phyloP scores from a whole-genome alignment of 2,329 filamentous ascomycete species.

The Trichoderma brevicompactum region DNA sequence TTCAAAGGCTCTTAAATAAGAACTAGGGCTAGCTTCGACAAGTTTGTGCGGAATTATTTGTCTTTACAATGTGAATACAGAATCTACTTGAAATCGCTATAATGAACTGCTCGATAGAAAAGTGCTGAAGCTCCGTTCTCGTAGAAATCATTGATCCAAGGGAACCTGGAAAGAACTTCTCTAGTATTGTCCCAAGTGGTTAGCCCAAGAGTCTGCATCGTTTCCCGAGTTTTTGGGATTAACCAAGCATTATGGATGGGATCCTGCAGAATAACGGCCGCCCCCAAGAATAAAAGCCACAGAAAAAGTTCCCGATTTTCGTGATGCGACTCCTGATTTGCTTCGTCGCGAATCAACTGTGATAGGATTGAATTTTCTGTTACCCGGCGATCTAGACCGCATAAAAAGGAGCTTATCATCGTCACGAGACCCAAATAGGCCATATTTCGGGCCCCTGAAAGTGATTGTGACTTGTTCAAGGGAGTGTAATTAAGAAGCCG shows the following conservation, averaged over 20 bases:
- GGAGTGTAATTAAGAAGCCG: constrained; percentile 1
- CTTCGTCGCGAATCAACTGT: neutral
- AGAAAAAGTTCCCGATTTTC: neutral
- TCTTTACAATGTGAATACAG: neutral
- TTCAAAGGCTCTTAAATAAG: neutral
- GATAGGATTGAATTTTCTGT: neutral
- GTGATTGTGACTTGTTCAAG: neutral
- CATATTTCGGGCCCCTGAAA: neutral
- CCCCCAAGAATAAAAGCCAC: constrained; percentile 4
- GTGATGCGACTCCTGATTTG: neutral
- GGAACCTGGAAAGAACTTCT: neutral
- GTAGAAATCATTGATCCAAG: constrained; percentile 6
- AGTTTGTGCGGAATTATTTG: neutral
- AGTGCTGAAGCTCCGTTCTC: neutral
- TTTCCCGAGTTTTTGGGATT: neutral
- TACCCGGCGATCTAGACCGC: constrained; percentile 1
- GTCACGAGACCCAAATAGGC: neutral
- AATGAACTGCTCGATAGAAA: neutral
- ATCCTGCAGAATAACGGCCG: neutral
- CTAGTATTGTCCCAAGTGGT: neutral
- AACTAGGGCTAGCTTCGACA: neutral
- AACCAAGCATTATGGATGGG: neutral
- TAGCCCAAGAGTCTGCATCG: neutral
- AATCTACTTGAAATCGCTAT: neutral
- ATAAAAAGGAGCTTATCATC: constrained; percentile 4